A percentile compares a stretch with the other conserved stretches of the same genome.
Conservation (phyloP, 805 yeast species). For the Sugiyamaella americana region DNA sequence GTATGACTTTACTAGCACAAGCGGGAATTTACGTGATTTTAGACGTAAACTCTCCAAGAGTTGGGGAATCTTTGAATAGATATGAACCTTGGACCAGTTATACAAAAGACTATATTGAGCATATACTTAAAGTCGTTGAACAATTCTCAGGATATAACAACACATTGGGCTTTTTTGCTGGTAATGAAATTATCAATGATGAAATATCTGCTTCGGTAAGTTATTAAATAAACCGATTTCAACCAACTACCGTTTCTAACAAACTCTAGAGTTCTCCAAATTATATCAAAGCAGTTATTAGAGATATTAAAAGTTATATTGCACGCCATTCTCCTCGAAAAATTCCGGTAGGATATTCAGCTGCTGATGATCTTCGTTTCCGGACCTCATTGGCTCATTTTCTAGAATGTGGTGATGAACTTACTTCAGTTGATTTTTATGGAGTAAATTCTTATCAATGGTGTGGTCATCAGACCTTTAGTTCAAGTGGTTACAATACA, state of each 20-base stretch:
- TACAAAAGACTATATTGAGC: slow-evolving; percentile 60
- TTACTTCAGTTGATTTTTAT: slow-evolving; percentile 56
- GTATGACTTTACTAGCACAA: slow-evolving; percentile 85
- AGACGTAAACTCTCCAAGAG: slow-evolving; percentile 85
- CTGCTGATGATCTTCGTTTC: slow-evolving; percentile 84
- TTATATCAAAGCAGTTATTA: slow-evolving; percentile 68
- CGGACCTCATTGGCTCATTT: slow-evolving; percentile 71
- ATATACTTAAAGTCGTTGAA: slow-evolving; percentile 70
- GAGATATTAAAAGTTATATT: slow-evolving; percentile 77
- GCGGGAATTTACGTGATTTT: slow-evolving; percentile 90
- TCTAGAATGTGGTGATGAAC: slow-evolving; percentile 65
- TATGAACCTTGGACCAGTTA: slow-evolving; percentile 94
- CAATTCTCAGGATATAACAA: slow-evolving; percentile 81
- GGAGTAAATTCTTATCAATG: slow-evolving; percentile 80
- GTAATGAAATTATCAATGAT: slow-evolving; percentile 88
- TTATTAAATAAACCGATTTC: too few species aligned
- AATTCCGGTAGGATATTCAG: slow-evolving; percentile 92
- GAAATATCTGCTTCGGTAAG: slow-evolving; percentile 43
- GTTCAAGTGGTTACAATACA: slow-evolving; percentile 67
- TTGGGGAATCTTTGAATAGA: slow-evolving; percentile 73
- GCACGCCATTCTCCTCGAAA: slow-evolving; percentile 49
- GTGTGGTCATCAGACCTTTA: slow-evolving; percentile 81
- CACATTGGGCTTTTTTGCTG: slow-evolving; percentile 93
- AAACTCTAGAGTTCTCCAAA: slow-evolving; percentile 47
- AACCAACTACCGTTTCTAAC: too few species aligned